Evolutionary conservation across 805 yeast species (phyloP), one percentile per base, ranked within the genome.

Genomic region (Saturnispora galanensis): DNA sequence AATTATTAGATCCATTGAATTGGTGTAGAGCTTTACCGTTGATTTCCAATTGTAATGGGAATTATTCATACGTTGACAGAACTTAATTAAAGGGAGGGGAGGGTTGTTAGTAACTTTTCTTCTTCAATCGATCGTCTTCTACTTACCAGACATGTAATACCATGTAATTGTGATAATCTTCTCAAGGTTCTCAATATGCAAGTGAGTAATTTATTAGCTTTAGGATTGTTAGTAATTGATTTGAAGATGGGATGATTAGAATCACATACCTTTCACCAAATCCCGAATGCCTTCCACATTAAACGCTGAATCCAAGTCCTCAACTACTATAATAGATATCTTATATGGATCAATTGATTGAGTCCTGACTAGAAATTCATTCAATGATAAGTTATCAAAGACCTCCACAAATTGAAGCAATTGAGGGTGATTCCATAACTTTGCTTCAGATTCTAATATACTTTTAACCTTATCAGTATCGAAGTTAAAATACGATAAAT

Each of bases 131-230:
- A n/a, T 10, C 16, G 8, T 6, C 15, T 21, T 18, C 18, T 32
- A 46, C 62, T 49, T 50, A 60, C 63, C 12, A 60, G 30, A 5
- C 55, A 46, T 1, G 57, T 41, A 2, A 48, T 30, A 12, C 47
- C 50, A 10, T 34, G 17, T 1, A 41, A 15, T 17, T 59, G 57
- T 5, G 60, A 51, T 6, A 55, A 37, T 38, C 50, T 53, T 31
- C 65, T 45, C 26, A 62, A 38, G 12, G 37, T 49, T 16, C 56
- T 47, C 29, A 46, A 12, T 8, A 46, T 37, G 11, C 35, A 17
- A 0, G 39, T 31, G 7, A 48, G 45, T 16, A 37, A 10, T 21
- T 38, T 40, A 3, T 38, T 38, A 1, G 51, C 49, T 11, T 31
- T 10, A 5, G n/a, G 17, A 4, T 3, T 36, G 41, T 31, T 39